phyloP scores from a whole-genome alignment of 2,329 filamentous ascomycete genomes.

The Penicillium thymicola region DNA sequence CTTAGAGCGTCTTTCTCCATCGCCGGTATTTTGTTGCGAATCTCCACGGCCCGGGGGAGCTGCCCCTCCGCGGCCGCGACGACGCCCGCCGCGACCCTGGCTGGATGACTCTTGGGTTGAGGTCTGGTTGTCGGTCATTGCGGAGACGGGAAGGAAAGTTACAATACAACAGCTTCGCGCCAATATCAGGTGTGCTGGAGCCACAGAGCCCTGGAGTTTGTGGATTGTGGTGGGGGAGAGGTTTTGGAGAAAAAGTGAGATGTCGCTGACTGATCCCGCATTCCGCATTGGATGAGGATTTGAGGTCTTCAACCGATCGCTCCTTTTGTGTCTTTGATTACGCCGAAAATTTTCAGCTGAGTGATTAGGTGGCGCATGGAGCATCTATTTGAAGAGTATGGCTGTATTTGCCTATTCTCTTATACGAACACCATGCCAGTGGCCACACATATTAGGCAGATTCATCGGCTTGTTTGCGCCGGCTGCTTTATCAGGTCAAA shows the following conservation, averaged over 20 bases:
- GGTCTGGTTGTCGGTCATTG: conserved; percentile 33
- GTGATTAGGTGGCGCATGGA: neutral
- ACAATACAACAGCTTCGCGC: conserved; percentile 3
- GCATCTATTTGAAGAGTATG: neutral
- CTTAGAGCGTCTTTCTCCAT: conserved; percentile 37
- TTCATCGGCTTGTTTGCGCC: neutral
- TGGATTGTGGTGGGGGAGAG: conserved; percentile 16
- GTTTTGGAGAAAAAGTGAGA: conserved; percentile 17
- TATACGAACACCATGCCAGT: neutral
- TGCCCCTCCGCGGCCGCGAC: conserved; percentile 41
- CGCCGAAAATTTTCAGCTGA: neutral
- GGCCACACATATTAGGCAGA: neutral
- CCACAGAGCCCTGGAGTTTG: conserved; percentile 7
- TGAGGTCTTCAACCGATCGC: neutral
- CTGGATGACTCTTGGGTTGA: conserved; percentile 30
- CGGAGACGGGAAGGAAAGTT: conserved; percentile 4
- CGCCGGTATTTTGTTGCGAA: conserved; percentile 22
- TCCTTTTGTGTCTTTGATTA: neutral
- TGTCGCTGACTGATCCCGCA: conserved; percentile 24
- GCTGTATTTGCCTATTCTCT: neutral
- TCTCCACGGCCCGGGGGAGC: conserved; percentile 30
- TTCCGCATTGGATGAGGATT: conserved; percentile 3
- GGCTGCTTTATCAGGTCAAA: neutral
- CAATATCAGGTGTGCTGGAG: conserved; percentile 11
- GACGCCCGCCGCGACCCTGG: conserved; percentile 43